Base-by-base conservation (phyloP, 2,329 filamentous ascomycete genomes). In the Ophiocordyceps sinensis region DNA sequence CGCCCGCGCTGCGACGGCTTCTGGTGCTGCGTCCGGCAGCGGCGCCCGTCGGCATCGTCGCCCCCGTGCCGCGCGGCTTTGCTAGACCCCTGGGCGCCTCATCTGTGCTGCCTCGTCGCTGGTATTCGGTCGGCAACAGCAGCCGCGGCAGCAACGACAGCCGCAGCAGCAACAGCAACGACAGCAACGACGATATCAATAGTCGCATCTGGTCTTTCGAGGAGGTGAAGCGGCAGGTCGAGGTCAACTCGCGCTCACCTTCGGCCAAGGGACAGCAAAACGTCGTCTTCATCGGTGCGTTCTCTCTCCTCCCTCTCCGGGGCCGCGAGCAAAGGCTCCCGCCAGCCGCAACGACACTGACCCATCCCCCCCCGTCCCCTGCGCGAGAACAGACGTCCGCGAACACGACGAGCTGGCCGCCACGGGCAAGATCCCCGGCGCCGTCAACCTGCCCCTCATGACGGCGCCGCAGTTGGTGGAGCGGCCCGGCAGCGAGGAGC, bases 381-480 rank as follows among this genome's bases (percentile, higher is more conserved):
- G 11, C n/a, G 15, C 11, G 1, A 15, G 7, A 3, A 32, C 44
- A 73, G 83, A 88, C 60, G 74, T 81, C 40, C 83, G 85, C 57
- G 83, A 89, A 57, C 81, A 82, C 2, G 51, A 53, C 47, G 85
- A 91, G 58, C 73, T 82, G 44, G 51, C 61, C 39, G 58, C 66
- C 7, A 75, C 74, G 9, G 83, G 83, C 48, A 73, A 66, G 46
- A 95, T 98, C 54, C 91, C 91, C 1, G 74, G 74, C 37, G 79
- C 87, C 1, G 65, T 89, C 53, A 89, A 89, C 65, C 75, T 98
- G 38, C 89, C 91, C 39, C 71, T 96, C 47, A 74, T 70, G 8
- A 81, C 79, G 6, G 71, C 78, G 35, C 79, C 87, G 1, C 87
- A 95, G 59, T 81, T 15, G 8, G 13, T 32, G 7, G 12, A 13